phyloP scores from a whole-genome alignment of 2,329 filamentous ascomycete species.

The Biscogniauxia mediterranea region DNA sequence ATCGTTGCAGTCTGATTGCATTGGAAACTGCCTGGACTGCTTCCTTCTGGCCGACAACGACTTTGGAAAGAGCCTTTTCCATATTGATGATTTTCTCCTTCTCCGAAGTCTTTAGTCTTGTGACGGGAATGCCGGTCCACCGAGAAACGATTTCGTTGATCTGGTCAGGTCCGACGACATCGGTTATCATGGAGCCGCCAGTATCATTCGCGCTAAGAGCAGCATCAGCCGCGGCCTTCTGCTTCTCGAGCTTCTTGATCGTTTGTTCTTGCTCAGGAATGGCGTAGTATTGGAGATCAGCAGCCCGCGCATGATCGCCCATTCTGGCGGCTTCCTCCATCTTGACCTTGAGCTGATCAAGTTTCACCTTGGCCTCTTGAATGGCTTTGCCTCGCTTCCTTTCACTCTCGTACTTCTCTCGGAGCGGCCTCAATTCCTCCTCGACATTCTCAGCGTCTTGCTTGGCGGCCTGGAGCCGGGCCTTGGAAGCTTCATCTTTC shows the following conservation, averaged over 20 bases:
- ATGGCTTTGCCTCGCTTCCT: constrained; percentile 88
- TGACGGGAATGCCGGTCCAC: constrained; percentile 98
- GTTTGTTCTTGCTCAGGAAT: constrained; percentile 85
- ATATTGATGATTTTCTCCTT: constrained; percentile 98
- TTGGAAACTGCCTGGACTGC: constrained; percentile 92
- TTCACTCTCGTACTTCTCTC: constrained; percentile 94
- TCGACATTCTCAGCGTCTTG: constrained; percentile 92
- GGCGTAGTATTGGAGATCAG: constrained; percentile 94
- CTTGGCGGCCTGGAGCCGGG: constrained; percentile 77
- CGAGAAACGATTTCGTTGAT: constrained; percentile 98
- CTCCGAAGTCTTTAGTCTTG: constrained; percentile 87
- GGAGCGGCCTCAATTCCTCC: constrained; percentile 86
- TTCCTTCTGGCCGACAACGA: constrained; percentile 92
- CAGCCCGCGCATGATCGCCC: constrained; percentile 80
- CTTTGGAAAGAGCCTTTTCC: constrained; percentile 79
- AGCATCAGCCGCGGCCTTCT: constrained; percentile 77
- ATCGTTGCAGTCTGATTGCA: constrained; percentile 91
- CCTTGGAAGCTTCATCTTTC: constrained; percentile 88
- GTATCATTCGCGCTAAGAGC: constrained; percentile 52
- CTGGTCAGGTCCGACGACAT: constrained; percentile 92
- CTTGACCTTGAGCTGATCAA: constrained; percentile 88
- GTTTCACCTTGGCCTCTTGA: constrained; percentile 91
- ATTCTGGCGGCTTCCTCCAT: constrained; percentile 88
- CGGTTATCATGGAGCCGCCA: constrained; percentile 76
- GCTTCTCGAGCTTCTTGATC: constrained; percentile 78